phyloP scores from a whole-genome alignment of 2,329 filamentous ascomycete species.

The Nannizziopsis barbatae region DNA sequence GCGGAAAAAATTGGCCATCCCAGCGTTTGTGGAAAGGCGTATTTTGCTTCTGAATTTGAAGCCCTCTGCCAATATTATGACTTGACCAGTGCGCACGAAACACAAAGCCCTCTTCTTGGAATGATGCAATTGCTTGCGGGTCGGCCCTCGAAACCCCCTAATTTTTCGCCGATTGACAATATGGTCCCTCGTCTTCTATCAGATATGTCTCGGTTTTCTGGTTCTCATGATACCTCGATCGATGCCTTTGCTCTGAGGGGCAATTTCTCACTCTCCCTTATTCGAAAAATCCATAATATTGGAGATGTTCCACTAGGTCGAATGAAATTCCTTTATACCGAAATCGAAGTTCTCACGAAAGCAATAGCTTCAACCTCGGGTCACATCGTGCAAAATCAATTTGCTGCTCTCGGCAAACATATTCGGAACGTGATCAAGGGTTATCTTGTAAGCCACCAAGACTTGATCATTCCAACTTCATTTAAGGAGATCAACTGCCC shows the following conservation, averaged over 20 bases:
- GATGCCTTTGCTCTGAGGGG: conserved; percentile 39
- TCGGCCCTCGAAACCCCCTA: conserved; percentile 26
- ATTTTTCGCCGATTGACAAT: conserved; percentile 26
- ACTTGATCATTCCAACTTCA: conserved; percentile 25
- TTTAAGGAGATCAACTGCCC: conserved; percentile 19
- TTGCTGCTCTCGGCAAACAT: conserved; percentile 40
- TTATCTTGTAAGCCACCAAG: conserved; percentile 26
- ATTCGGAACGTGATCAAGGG: conserved; percentile 32
- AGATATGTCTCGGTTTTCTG: conserved; percentile 28
- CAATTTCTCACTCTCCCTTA: conserved; percentile 41
- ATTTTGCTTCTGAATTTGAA: conserved; percentile 39
- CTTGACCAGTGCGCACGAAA: conserved; percentile 18
- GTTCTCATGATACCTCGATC: conserved; percentile 22
- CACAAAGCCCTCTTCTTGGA: conserved; percentile 20
- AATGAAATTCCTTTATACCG: conserved; percentile 52
- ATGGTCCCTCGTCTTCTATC: conserved; percentile 28
- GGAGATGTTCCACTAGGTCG: conserved; percentile 48
- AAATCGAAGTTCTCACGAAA: conserved; percentile 51
- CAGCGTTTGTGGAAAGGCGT: conserved; percentile 27
- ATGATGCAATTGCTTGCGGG: conserved; percentile 30
- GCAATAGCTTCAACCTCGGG: conserved; percentile 43
- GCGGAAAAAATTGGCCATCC: conserved; percentile 24
- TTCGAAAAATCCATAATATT: conserved; percentile 45
- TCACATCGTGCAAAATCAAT: conserved; percentile 42
- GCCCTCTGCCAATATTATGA: conserved; percentile 38